Evolutionary conservation across 768 basidiomycete genomes (phyloP), one percentile per base, ranked within the genome.

Genomic region (Calocybe indica): DNA sequence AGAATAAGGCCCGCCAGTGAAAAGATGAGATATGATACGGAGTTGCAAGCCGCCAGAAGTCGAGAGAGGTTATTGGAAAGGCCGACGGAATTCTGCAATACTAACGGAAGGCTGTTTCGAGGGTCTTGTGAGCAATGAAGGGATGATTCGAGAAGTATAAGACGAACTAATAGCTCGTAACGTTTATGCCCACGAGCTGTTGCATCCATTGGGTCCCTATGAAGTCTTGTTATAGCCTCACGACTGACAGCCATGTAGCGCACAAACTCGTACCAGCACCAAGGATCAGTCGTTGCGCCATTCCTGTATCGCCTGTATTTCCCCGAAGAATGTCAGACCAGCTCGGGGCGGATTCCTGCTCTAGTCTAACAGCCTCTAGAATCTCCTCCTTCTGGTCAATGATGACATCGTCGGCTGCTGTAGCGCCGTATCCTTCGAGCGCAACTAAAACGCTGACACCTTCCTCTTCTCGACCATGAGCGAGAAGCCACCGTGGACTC

Each of bases 151-250:
- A 32, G 22, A 34, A 34, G 4, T 12, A n/a, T 29, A 15, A 29
- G 1, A 52, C 68, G 32, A 39, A 73, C 73, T 76, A 76, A 58
- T 76, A 76, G 52, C 73, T 75, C 1, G 73, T 77, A 12, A 77
- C 75, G 41, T 77, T 77, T 44, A 76, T 74, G 15, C 74, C 74
- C 22, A 70, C 73, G 6, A 75, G 62, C 51, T 76, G 74, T 49
- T 76, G 75, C 75, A 76, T 76, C 66, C 71, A 73, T 47, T 76
- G 74, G 0, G 72, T 74, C 9, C 73, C 74, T 72, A 41, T 46
- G 6, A 28, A 8, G 4, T 8, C 28, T 40, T 11, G 32, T 7
- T 14, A 45, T 12, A 28, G 35, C 5, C 14, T 28, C 33, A 1
- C 22, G 32, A 22, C 5, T 13, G 14, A 34, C 15, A 36, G 49